phyloP scores from a whole-genome alignment of 768 basidiomycete genomes.

The Leucocoprinus sp. region DNA sequence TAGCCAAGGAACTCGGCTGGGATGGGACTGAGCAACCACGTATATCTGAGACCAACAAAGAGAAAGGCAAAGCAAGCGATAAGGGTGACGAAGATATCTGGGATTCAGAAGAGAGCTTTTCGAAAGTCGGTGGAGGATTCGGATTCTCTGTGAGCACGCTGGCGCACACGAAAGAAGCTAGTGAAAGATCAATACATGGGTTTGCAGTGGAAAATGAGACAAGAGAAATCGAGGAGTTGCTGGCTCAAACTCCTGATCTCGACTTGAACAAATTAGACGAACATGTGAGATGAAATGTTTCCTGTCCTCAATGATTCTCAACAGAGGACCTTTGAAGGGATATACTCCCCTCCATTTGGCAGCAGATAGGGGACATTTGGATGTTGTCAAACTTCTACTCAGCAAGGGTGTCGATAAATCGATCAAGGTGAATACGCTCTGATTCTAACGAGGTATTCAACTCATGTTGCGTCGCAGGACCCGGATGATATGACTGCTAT shows the following conservation, averaged over 20 bases:
- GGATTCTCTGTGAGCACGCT: slow-evolving; percentile 60
- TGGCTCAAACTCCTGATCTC: slow-evolving; percentile 31
- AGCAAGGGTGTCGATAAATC: slow-evolving; percentile 53
- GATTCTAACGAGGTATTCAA: not conserved
- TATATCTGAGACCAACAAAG: not conserved
- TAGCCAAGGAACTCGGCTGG: slow-evolving; percentile 71
- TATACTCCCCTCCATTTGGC: slow-evolving; percentile 86
- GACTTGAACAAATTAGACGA: slow-evolving; percentile 61
- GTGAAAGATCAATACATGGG: slow-evolving; percentile 44
- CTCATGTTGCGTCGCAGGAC: slow-evolving; percentile 30
- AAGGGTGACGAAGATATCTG: slow-evolving; percentile 28
- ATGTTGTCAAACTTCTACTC: slow-evolving; percentile 51
- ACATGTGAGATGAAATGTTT: slow-evolving; percentile 58
- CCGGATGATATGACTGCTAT: slow-evolving; percentile 54
- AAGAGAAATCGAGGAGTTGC: slow-evolving; percentile 32
- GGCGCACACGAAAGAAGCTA: slow-evolving; percentile 25
- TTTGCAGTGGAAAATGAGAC: slow-evolving; percentile 53
- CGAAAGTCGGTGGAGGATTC: slow-evolving; percentile 36
- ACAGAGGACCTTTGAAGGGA: slow-evolving; percentile 41
- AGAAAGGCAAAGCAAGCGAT: slow-evolving; percentile 1
- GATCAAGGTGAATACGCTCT: slow-evolving; percentile 44
- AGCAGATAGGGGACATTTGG: slow-evolving; percentile 66
- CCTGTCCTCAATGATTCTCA: not conserved
- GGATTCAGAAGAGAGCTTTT: slow-evolving; percentile 33
- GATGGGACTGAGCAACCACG: slow-evolving; percentile 18